Evolutionary conservation across 768 basidiomycete species (phyloP), one percentile per base, ranked within the genome.

Genomic region (Rhodotorula graminis): DNA sequence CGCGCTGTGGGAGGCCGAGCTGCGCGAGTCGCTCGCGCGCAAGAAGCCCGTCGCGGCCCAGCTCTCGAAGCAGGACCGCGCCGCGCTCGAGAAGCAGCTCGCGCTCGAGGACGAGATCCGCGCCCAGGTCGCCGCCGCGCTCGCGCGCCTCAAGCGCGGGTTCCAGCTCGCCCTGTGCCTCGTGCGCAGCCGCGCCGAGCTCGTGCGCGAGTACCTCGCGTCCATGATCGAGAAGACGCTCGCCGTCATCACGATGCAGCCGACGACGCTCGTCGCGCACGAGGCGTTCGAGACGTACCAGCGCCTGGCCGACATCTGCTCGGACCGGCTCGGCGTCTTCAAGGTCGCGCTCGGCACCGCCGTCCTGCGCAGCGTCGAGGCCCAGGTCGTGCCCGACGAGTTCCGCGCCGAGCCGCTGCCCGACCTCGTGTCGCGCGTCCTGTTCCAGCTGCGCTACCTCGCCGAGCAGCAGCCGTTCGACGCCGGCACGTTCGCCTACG

Each of bases 1-100:
- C 23, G 89, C 91, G 27, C 89, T 91, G 78, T 99, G 95, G 95
- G 96, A 99, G 72, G 89, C 88, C 40, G 94, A 99, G 71, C 83
- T 95, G n/a, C 87, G 93, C 18, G 88, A 90, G 76, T 87, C 89
- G 0, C 83, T 97, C 2, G 90, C 91, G 12, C 86, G 82, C 67
- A 97, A 97, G 83, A 92, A 91, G 80, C 72, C 74, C 33, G 70
- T 65, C 55, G 85, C 86, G 18, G 81, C 84, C 2, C 78, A 81
- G 3, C 80, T 97, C 27, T 91, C 90, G 2, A 97, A 93, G 79
- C 88, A 90, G 70, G 92, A 96, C 70, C 88, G 90, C 71, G 88
- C 87, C 0, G 85, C 92, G n/a, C 86, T 98, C 21, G 85, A 89
- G 62, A 87, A 87, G 7, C 95, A 98, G 80, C 84, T 95, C 11